A percentile compares a stretch with the other conserved stretches of the same genome.
These are phyloP conservation scores for Xylaria bambusicola DNA, from an alignment of 495 filamentous ascomycete genomes.

Conservation along the genomic window DNA sequence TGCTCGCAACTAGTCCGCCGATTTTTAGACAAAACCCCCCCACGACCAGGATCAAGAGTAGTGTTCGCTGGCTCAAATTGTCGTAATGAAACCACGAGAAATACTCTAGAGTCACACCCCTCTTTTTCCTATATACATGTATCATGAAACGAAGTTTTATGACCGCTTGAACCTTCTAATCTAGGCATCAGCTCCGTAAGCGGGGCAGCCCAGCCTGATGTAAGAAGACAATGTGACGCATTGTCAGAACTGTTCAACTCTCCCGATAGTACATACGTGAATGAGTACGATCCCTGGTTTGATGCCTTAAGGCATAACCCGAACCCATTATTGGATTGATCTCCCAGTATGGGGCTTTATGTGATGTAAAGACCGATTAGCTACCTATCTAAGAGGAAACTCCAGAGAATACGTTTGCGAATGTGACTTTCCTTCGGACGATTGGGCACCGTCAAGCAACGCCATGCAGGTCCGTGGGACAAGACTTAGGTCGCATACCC, in stretches of 20 bases:
- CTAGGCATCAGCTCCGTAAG: constrained; percentile 5
- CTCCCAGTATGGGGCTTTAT: neutral
- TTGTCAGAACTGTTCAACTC: neutral
- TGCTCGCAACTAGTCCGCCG: no score
- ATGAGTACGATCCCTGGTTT: neutral
- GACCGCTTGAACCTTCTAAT: constrained; percentile 15
- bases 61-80: constrained; percentile 11
- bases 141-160: neutral
- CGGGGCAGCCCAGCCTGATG: constrained; percentile 6
- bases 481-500: constrained; percentile 33
- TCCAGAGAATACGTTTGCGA: neutral
- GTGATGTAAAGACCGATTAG: neutral
- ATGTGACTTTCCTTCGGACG: constrained; percentile 25
- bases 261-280: neutral
- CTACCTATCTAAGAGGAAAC: neutral
- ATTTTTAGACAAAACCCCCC: neutral
- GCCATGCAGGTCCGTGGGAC: constrained; percentile 29
- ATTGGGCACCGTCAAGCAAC: constrained; percentile 35
- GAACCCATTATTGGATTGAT: neutral
- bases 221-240: constrained; percentile 5
- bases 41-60: neutral
- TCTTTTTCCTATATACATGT: neutral
- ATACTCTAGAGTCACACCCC: constrained; percentile 9
- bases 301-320: neutral
- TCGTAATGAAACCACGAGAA: constrained; percentile 2